A percentile compares a stretch with the other conserved stretches of the same genome.
Evolutionary conservation across 1,284 basidiomycete species (phyloP).

Genomic region (Vanrija sp.): DNA sequence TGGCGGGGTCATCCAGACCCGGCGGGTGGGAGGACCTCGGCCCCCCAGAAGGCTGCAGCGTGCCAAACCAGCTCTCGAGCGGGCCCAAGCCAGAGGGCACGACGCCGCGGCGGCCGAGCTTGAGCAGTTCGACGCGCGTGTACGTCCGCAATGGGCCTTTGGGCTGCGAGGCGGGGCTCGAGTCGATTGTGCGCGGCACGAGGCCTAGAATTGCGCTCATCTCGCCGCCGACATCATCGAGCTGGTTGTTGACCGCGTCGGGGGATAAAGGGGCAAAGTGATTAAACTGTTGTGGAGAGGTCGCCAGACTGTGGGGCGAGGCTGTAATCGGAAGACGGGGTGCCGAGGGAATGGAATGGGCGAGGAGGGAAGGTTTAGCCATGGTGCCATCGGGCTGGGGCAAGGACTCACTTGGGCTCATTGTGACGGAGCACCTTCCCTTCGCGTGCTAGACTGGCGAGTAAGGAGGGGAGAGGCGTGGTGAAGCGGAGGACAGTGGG

Average conservation of each 20-base stretch:
- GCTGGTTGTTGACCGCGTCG: slow-evolving; percentile 27
- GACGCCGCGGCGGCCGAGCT: slow-evolving; percentile 2
- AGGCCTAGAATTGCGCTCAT: slow-evolving; percentile 25
- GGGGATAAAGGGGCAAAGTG: slow-evolving; percentile 43
- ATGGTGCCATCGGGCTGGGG: not conserved
- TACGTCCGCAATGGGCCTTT: slow-evolving; percentile 11
- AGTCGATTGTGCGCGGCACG: slow-evolving; percentile 2
- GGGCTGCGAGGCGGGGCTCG: not conserved
- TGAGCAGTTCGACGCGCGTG: slow-evolving; percentile 12
- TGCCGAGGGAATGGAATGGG: not conserved
- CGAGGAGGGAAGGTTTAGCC: not conserved
- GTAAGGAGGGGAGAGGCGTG: not conserved
- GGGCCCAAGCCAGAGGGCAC: slow-evolving; percentile 5
- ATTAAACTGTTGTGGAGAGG: slow-evolving; percentile 33
- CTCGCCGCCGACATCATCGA: slow-evolving; percentile 22
- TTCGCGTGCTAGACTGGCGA: not conserved
- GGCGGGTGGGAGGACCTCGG: not conserved
- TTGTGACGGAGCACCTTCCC: not conserved
- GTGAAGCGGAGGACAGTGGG: not conserved
- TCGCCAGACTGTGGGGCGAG: slow-evolving; percentile 14
- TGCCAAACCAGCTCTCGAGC: slow-evolving; percentile 16
- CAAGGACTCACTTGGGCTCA: slow-evolving; percentile 1
- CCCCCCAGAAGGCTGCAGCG: not conserved
- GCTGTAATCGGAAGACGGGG: not conserved
- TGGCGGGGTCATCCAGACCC: slow-evolving; percentile 37